phyloP scores from a whole-genome alignment of 2,329 filamentous ascomycete genomes.

The Thermomyces lanuginosus region DNA sequence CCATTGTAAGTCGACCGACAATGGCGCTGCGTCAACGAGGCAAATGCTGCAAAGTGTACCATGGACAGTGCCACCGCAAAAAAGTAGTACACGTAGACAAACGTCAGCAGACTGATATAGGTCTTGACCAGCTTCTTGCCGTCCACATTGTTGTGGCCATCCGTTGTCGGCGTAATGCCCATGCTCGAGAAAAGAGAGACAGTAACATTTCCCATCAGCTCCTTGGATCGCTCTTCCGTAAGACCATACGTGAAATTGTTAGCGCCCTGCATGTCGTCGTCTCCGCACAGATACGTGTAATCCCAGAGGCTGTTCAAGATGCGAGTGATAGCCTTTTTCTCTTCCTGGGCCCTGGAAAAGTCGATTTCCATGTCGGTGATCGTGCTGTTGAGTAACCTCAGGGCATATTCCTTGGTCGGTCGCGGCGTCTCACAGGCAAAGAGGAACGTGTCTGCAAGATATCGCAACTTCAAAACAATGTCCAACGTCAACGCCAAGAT shows the following conservation, averaged over 20 bases:
- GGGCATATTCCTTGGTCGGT: constrained; percentile 13
- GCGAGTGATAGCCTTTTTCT: constrained; percentile 17
- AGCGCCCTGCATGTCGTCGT: no score
- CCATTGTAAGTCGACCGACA: constrained; percentile 9
- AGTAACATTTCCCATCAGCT: constrained; percentile 25
- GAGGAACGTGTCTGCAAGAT: constrained; percentile 23
- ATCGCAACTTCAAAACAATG: constrained; percentile 24
- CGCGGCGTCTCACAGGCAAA: constrained; percentile 25
- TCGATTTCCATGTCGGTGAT: constrained; percentile 27
- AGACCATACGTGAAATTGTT: constrained; percentile 10
- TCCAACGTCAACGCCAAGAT: constrained; percentile 35
- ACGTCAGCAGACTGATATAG: constrained; percentile 22
- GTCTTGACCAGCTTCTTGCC: constrained; percentile 18
- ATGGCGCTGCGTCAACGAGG: constrained; percentile 15
- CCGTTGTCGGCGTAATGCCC: constrained; percentile 19
- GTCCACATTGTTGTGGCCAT: constrained; percentile 13
- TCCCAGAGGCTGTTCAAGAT: constrained; percentile 17
- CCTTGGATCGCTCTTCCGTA: constrained; percentile 14
- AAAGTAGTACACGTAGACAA: constrained; percentile 28
- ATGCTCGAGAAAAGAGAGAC: constrained; percentile 26
- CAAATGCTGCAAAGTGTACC: constrained; percentile 21
- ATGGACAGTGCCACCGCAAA: constrained; percentile 20
- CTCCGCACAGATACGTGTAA: constrained; percentile 17
- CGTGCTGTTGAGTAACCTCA: constrained; percentile 20
- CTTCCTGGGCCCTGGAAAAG: constrained; percentile 17